A percentile compares a stretch with the other conserved stretches of the same genome.
phyloP scores from a whole-genome alignment of 257 asterid species.

The Solanum chilense region DNA sequence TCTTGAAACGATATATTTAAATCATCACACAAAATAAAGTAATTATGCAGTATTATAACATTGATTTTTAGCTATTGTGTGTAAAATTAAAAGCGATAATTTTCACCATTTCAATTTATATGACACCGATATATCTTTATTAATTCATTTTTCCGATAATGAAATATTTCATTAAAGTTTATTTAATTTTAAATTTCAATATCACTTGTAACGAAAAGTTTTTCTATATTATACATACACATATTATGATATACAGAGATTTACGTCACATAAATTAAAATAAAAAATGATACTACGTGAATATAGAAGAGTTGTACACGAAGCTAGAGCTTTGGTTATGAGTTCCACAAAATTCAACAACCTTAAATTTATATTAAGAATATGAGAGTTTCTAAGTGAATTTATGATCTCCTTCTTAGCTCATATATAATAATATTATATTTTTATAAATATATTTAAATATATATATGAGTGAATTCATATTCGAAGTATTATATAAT shows the following conservation, averaged over 20 bases:
- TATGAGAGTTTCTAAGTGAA: not conserved
- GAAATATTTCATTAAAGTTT: not conserved
- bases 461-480: not conserved
- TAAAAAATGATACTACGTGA: not conserved
- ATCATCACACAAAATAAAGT: not conserved
- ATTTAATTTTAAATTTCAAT: not conserved
- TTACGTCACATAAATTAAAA: not conserved
- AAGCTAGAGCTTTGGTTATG: not conserved
- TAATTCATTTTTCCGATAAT: not conserved
- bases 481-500: not conserved
- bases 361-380: not conserved
- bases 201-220: not conserved
- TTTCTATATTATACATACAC: not conserved
- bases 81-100: not conserved
- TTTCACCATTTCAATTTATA: not conserved
- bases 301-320: not conserved
- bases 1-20: not conserved
- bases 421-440: too few species aligned
- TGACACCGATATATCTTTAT: not conserved
- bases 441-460: too few species aligned
- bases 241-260: not conserved
- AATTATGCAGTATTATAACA: not conserved
- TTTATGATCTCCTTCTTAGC: not conserved
- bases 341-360: not conserved
- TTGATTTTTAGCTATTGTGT: not conserved